phyloP scores from a whole-genome alignment of 116 monocot species.

The Papilionanthe hybrid region DNA sequence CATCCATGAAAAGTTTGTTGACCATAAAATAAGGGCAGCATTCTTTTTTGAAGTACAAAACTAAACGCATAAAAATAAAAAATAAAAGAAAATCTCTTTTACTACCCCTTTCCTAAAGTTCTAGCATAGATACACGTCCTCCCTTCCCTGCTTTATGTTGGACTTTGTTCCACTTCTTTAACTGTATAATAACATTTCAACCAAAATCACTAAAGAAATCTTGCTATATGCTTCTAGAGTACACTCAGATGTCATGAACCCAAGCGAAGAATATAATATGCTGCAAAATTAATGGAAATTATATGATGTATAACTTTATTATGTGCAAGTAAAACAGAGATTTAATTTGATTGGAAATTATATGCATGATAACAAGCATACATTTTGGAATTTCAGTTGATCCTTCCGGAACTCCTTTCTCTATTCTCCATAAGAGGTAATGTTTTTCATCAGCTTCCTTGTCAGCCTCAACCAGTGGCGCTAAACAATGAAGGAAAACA shows the following conservation, averaged over 20 bases:
- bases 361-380: slow-evolving; percentile 12
- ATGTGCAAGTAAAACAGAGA: not conserved
- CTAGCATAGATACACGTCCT: too few species aligned
- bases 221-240: not conserved
- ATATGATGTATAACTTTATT: not conserved
- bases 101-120: too few species aligned
- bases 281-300: not conserved
- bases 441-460: slow-evolving; percentile 65
- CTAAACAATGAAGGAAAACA: slow-evolving; percentile 26
- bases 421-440: slow-evolving; percentile 72
- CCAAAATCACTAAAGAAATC: not conserved
- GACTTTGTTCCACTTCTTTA: too few species aligned
- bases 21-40: too few species aligned
- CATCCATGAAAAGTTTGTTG: too few species aligned
- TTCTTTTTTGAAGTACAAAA: too few species aligned
- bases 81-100: too few species aligned
- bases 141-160: too few species aligned
- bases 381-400: slow-evolving; percentile 93
- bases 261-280: not conserved
- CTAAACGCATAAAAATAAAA: too few species aligned
- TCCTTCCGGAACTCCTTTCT: slow-evolving; percentile 91
- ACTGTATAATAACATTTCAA: too few species aligned
- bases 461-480: slow-evolving; percentile 84
- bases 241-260: not conserved
- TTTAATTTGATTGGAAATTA: not conserved